Percentiles rank a stretch among this genome's conserved stretches.
phyloP scores from a whole-genome alignment of 2,329 filamentous ascomycete species.

The Monilinia vaccinii-corymbosi region DNA sequence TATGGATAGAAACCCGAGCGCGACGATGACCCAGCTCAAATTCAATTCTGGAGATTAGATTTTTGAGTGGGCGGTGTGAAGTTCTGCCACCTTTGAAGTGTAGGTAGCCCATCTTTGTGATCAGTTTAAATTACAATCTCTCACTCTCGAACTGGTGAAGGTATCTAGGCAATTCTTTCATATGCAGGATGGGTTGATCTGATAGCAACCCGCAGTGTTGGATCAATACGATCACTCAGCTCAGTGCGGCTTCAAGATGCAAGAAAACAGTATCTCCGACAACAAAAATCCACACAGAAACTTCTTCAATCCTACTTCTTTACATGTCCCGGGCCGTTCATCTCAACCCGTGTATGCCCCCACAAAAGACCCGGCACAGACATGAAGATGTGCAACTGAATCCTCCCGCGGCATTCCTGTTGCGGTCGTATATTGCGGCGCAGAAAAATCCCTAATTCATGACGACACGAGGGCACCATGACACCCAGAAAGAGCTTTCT shows the following conservation, averaged over 20 bases:
- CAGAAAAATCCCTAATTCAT: neutral
- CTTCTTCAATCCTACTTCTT: neutral
- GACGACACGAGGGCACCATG: neutral
- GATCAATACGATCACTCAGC: too few species aligned
- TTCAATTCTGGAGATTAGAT: neutral
- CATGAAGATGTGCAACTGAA: neutral
- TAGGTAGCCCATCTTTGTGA: neutral
- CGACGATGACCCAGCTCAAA: neutral
- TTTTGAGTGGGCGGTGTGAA: neutral
- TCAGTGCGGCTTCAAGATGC: neutral
- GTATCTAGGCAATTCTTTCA: neutral
- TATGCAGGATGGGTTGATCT: neutral
- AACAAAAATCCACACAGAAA: neutral
- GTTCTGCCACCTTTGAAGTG: neutral
- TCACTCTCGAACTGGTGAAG: neutral
- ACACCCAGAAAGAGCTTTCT: neutral
- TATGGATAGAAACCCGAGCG: too few species aligned
- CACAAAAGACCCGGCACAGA: neutral
- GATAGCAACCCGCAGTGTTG: too few species aligned
- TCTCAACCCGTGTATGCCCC: neutral
- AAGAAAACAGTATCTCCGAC: neutral
- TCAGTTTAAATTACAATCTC: neutral
- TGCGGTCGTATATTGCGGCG: neutral
- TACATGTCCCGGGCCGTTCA: neutral
- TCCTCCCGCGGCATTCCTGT: neutral